Conservation (phyloP, 2,329 filamentous ascomycete genomes). For the Xylaria polymorpha region DNA sequence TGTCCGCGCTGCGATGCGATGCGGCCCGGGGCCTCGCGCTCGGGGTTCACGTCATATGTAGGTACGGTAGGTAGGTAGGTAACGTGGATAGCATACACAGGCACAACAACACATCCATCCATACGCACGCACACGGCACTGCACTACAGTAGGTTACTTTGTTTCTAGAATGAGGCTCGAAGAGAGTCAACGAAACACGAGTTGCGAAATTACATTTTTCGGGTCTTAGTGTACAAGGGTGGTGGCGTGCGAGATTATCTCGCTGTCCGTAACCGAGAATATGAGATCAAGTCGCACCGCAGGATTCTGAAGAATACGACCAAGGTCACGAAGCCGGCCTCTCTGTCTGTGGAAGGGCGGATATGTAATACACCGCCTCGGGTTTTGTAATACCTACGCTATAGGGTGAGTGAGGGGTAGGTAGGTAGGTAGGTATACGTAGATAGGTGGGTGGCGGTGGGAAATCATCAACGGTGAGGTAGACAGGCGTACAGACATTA, state of each 20-base stretch:
- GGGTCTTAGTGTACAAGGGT: constrained; percentile 20
- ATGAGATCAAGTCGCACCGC: constrained; percentile 38
- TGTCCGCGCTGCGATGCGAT: neutral
- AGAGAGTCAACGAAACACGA: constrained; percentile 29
- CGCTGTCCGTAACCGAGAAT: constrained; percentile 37
- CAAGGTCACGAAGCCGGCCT: constrained; percentile 22
- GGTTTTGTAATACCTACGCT: constrained; percentile 1
- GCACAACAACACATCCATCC: neutral
- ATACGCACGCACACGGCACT: neutral
- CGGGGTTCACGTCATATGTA: neutral
- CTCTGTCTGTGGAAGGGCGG: constrained; percentile 8
- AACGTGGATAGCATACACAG: neutral
- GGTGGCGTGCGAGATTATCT: constrained; percentile 31
- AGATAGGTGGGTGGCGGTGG: neutral
- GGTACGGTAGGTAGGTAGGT: neutral
- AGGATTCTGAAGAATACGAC: constrained; percentile 18
- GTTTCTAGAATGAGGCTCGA: constrained; percentile 24
- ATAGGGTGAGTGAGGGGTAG: constrained; percentile 3
- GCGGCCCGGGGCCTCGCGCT: neutral
- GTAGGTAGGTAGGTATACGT: neutral
- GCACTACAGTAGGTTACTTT: too few species aligned
- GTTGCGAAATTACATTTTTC: constrained; percentile 27
- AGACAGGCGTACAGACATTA: constrained; percentile 1
- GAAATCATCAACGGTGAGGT: neutral
- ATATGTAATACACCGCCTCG: neutral